These are phyloP conservation scores for Aspergillus intermedius DNA, from an alignment of 2,329 filamentous ascomycete species.

Conservation along the genomic window DNA sequence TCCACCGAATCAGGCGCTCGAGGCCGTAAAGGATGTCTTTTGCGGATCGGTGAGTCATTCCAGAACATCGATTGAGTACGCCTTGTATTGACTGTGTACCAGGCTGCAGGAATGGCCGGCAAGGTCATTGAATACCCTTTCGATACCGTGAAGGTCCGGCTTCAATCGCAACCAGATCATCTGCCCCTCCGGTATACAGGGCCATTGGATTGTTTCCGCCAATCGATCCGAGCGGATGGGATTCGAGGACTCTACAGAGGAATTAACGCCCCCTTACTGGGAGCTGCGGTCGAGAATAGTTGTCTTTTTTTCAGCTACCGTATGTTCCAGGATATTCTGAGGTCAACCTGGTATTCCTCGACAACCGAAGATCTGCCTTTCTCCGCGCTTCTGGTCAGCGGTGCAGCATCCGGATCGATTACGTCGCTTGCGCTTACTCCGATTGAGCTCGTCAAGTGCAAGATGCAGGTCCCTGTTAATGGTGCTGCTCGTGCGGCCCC, in stretches of 20 bases:
- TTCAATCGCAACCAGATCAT: slow-evolving; percentile 89
- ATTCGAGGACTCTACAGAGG: slow-evolving; percentile 79
- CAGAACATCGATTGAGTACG: background rate
- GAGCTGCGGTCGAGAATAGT: slow-evolving; percentile 86
- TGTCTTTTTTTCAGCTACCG: slow-evolving; percentile 89
- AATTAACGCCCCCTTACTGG: slow-evolving; percentile 82
- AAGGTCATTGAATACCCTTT: slow-evolving; percentile 99
- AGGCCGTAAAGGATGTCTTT: slow-evolving; percentile 76
- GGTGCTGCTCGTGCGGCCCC: slow-evolving; percentile 42
- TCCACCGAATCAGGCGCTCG: slow-evolving; percentile 46
- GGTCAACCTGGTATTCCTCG: slow-evolving; percentile 55
- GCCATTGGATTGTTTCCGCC: slow-evolving; percentile 85
- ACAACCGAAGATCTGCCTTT: slow-evolving; percentile 58
- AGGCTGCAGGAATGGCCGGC: slow-evolving; percentile 78
- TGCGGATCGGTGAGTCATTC: slow-evolving; percentile 69
- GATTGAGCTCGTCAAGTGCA: slow-evolving; percentile 96
- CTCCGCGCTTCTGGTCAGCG: slow-evolving; percentile 68
- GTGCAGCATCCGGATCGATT: slow-evolving; percentile 78
- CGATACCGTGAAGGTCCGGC: slow-evolving; percentile 93
- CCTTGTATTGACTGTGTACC: slow-evolving; percentile 2
- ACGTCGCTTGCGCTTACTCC: slow-evolving; percentile 89
- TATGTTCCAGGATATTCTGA: slow-evolving; percentile 55
- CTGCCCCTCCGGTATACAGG: slow-evolving; percentile 76
- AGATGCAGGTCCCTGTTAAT: slow-evolving; percentile 72
- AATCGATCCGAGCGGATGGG: slow-evolving; percentile 76